Evolutionary conservation across 2,329 filamentous ascomycete genomes (phyloP).

Genomic region (Alternaria brassicae): DNA sequence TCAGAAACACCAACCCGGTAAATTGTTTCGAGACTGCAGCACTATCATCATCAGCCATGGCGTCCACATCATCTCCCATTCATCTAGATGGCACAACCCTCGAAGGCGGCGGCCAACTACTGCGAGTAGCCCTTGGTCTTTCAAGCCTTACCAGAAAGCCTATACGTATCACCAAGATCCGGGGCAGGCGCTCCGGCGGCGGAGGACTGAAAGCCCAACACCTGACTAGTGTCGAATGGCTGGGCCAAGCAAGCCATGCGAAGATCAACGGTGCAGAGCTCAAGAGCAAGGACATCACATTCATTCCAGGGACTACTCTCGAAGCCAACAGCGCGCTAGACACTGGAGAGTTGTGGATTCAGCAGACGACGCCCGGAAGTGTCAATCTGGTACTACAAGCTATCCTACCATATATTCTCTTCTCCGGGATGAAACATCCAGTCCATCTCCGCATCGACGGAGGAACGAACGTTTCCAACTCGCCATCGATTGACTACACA

Average conservation of each 20-base stretch:
- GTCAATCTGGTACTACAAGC: constrained; percentile 66
- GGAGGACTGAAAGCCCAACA: constrained; percentile 66
- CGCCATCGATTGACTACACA: constrained; percentile 65
- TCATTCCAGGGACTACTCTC: constrained; percentile 28
- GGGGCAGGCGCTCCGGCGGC: constrained; percentile 60
- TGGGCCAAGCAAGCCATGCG: constrained; percentile 59
- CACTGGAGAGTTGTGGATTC: constrained; percentile 44
- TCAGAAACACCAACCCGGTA: neutral
- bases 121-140: constrained; percentile 63
- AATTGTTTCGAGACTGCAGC: neutral
- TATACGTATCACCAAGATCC: constrained; percentile 61
- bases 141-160: constrained; percentile 61
- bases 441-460: constrained; percentile 59
- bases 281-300: constrained; percentile 54
- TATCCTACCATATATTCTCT: constrained; percentile 64
- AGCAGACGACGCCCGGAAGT: constrained; percentile 56
- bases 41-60: constrained; percentile 7
- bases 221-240: constrained; percentile 61
- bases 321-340: neutral
- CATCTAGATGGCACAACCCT: constrained; percentile 63
- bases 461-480: constrained; percentile 64
- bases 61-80: constrained; percentile 16
- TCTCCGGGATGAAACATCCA: constrained; percentile 35
- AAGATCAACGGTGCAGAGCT: constrained; percentile 50
- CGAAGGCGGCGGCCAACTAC: constrained; percentile 68